Base-by-base conservation (phyloP, 2,329 filamentous ascomycete genomes). In the Dactylellina drechsleri region DNA sequence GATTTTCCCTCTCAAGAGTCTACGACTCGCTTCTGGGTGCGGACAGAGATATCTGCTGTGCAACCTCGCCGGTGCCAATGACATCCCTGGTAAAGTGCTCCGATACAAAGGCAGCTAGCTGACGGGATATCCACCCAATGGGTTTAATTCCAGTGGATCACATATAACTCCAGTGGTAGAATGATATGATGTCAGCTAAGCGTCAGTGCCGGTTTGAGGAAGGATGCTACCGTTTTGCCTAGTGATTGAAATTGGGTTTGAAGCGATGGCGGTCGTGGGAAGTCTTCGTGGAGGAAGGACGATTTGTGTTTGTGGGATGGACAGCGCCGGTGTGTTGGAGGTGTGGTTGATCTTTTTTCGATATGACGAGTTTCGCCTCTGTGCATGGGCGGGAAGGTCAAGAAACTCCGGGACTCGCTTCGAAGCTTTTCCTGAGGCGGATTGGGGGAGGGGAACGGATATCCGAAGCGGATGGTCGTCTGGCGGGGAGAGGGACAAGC, bases 401-500 rank as follows among this genome's bases (percentile, higher is more conserved):
- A 18, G n/a, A 49, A 23, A 52, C 47, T 52, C 18, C 16, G 47
- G 47, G 12, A 12, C 18, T 18, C 15, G 16, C 47, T 43, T 60
- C 23, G 43, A 49, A 60, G 12, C 23, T 60, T 47, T 60, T 60
- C 56, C 56, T 20, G 45, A 18, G 16, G 16, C 15, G 40, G 57
- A 31, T 47, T 31, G 40, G 41, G 40, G 26, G 53, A 31, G 41
- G 40, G 53, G 53, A 31, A 36, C 26, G 43, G 40, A 59, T 53
- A 58, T 58, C 53, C 41, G 53, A 58, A 28, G 57, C 50, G 60
- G 61, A 47, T n/a, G 40, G n/a, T 62, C 20, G 61, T 43, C 45
- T 41, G 61, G 62, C 36, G 56, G 61, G 58, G 70, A 36, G 31
- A 62, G 62, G 70, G 67, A 50, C 70, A 66, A 67, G 62, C 70